phyloP scores from a whole-genome alignment of 2,329 filamentous ascomycete genomes.

The Trichoderma lentiforme region DNA sequence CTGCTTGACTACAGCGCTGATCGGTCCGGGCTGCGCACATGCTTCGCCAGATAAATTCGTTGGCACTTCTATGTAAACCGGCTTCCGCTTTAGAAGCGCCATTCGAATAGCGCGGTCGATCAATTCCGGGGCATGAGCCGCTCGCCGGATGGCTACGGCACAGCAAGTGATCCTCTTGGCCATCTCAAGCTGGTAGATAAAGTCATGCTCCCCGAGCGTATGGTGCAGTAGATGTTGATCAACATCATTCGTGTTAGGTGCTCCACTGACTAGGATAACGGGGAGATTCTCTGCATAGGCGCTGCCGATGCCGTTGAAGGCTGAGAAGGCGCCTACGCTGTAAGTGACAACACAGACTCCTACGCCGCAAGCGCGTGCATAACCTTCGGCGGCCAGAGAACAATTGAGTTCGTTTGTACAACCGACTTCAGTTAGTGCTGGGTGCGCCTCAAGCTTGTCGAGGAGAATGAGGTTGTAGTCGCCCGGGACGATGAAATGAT shows the following conservation, averaged over 20 bases:
- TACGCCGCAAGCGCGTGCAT: background rate
- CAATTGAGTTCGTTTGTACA: background rate
- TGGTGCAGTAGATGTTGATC: background rate
- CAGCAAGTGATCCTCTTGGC: background rate
- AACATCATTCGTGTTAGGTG: slow-evolving; percentile 12
- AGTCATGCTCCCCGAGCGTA: background rate
- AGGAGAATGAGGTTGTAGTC: slow-evolving; percentile 6
- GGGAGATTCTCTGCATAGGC: slow-evolving; percentile 19
- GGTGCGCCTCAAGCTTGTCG: background rate
- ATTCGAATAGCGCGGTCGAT: background rate
- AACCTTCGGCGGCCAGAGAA: background rate
- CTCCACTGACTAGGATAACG: slow-evolving; percentile 19
- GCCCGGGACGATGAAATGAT: background rate
- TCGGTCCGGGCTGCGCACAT: background rate
- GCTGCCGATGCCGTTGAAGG: slow-evolving; percentile 18
- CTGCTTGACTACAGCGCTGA: background rate
- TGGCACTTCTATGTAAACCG: background rate
- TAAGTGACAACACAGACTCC: slow-evolving; percentile 19
- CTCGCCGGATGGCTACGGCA: background rate
- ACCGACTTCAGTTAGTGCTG: background rate
- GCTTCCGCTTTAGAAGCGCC: background rate
- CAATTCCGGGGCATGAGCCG: background rate
- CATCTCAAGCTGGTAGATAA: background rate
- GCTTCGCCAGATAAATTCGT: background rate
- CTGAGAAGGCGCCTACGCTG: slow-evolving; percentile 21